Percentiles rank a stretch among this genome's conserved stretches.
Evolutionary conservation across 2,329 filamentous ascomycete genomes (phyloP).

Genomic region (Sporothrix sp.): DNA sequence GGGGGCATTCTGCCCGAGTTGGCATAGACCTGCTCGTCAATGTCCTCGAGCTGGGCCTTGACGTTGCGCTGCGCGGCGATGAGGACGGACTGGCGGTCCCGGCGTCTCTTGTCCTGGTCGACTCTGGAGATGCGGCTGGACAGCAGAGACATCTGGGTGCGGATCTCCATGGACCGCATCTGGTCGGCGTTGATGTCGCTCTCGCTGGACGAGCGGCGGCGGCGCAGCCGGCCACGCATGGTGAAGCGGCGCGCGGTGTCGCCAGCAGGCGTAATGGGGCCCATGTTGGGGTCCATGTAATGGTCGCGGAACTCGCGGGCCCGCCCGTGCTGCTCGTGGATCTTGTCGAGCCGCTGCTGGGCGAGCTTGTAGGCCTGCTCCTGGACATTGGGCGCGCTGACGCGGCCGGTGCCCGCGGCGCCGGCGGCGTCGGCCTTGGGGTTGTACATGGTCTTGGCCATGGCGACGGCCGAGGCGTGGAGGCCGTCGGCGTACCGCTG

Average conservation of each 20-base stretch:
- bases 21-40: conserved; percentile 71
- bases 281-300: conserved; percentile 45
- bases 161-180: conserved; percentile 60
- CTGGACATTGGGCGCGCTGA: conserved; percentile 58
- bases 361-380: conserved; percentile 81
- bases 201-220: conserved; percentile 56
- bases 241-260: conserved; percentile 35
- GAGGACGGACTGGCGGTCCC: conserved; percentile 66
- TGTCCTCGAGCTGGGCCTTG: conserved; percentile 62
- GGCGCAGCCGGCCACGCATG: conserved; percentile 46
- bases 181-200: conserved; percentile 53
- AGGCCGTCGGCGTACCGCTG: conserved; percentile 61
- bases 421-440: conserved; percentile 1
- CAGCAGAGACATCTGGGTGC: conserved; percentile 23
- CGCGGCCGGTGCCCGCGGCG: conserved; percentile 14
- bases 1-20: conserved; percentile 66
- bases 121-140: conserved; percentile 28
- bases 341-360: conserved; percentile 69
- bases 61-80: conserved; percentile 79
- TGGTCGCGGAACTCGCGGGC: conserved; percentile 61
- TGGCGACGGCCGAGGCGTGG: conserved; percentile 73
- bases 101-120: conserved; percentile 64
- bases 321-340: conserved; percentile 60
- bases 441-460: conserved; percentile 83
- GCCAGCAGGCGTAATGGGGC: conserved; percentile 27